These are phyloP conservation scores for Entomortierella parvispora DNA, from an alignment of 192 early-diverging fungal species.

Conservation along the genomic window DNA sequence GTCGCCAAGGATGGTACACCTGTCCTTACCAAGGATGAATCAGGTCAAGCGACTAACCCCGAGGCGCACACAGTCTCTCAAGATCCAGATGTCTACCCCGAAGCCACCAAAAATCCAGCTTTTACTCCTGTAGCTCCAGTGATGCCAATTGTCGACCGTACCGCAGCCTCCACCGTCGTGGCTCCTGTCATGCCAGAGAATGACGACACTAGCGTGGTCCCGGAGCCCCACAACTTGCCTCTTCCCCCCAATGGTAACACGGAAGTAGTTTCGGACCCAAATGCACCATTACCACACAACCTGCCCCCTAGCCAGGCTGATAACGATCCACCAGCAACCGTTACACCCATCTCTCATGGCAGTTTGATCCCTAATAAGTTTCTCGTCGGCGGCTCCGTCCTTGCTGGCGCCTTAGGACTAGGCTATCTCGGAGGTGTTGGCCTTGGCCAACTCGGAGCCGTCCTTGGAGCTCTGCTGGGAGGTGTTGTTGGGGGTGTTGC, in stretches of 20 bases:
- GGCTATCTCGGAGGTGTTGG: conserved; percentile 7
- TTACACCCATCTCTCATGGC: background rate
- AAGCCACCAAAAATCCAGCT: too few species aligned
- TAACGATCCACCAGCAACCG: background rate
- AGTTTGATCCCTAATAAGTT: conserved; percentile 8
- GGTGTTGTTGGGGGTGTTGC: conserved; percentile 14
- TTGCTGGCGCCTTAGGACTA: conserved; percentile 5
- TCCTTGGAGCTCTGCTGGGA: conserved; percentile 20
- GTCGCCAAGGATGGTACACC: background rate
- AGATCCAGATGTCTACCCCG: too few species aligned
- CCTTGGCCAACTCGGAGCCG: conserved; percentile 16
- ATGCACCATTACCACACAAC: too few species aligned
- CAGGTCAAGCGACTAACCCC: background rate
- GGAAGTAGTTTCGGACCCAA: too few species aligned
- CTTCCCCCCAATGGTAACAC: background rate
- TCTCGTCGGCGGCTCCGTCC: background rate
- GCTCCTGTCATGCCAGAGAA: background rate
- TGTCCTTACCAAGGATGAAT: background rate
- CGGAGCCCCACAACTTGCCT: conserved; percentile 4
- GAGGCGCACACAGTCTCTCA: too few species aligned
- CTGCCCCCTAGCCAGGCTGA: background rate
- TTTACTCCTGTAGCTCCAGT: too few species aligned
- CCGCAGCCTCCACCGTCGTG: background rate
- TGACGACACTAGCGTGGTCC: background rate
- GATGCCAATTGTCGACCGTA: background rate